Evolutionary conservation across 331 rosid species (phyloP), one percentile per base, ranked within the genome.

Genomic region (Rosa hybrid): DNA sequence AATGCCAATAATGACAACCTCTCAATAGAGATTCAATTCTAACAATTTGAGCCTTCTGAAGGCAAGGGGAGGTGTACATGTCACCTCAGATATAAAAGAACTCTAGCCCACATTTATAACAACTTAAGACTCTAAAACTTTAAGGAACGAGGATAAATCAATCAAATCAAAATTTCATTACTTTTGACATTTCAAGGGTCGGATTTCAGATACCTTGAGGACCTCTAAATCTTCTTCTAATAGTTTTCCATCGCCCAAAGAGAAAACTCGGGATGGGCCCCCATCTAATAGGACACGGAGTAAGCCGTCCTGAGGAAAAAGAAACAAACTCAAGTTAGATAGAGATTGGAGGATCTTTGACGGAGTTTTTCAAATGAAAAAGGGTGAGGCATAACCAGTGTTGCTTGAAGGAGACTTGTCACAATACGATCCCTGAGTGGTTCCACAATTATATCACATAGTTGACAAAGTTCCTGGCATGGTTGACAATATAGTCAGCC

Each of bases 401-500:
- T 87, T 62, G 99, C 99, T 79, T 96, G 99, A 89, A 96, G 98
- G 78, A 96, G 97, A 87, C 99, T 93, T 25, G 98, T 96, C 87
- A 96, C 99, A 51, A 96, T 84, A 74, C 89, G 97, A 88, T 94
- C 98, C 88, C 98, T 84, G 57, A 94, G 96, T 72, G 98, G 94
- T 83, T 94, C 98, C 80, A 92, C 96, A 50, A 94, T 90, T 81
- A 92, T 84, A 84, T 79, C 91, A 76, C 98, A 94, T 25, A 94
- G 91, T 78, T 88, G 90, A 84, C 83, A 84, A 76, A 94, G 97
- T 84, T 90, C 94, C 98, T 94, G 89, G 70, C 85, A 46, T 44
- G 56, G 72, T 77, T 74, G 84, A 72, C 46, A 70, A 14, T 46
- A 72, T 42, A 68, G 71, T 41, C 75, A 62, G 53, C 59, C 49